Conservation (phyloP, 2,329 filamentous ascomycete genomes). For the Decorospora gaudefroyi region DNA sequence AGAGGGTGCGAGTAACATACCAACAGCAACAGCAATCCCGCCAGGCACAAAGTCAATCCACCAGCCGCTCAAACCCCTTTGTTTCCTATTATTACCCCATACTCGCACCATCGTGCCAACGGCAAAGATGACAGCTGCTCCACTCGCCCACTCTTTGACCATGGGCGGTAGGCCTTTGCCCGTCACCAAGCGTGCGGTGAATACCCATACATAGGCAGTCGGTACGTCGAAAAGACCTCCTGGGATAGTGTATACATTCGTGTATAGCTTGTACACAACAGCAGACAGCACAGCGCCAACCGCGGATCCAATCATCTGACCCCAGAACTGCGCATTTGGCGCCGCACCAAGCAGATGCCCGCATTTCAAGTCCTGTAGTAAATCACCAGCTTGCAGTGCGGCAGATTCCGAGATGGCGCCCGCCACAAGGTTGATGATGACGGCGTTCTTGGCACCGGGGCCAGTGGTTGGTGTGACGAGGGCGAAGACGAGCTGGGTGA, state of each 20-base stretch:
- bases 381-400: slow-evolving; percentile 90
- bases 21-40: slow-evolving; percentile 93
- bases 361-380: slow-evolving; percentile 97
- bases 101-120: slow-evolving; percentile 70
- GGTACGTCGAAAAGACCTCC: slow-evolving; percentile 91
- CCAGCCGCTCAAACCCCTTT: slow-evolving; percentile 44
- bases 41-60: slow-evolving; percentile 84
- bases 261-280: slow-evolving; percentile 86
- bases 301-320: slow-evolving; percentile 87
- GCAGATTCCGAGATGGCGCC: slow-evolving; percentile 85
- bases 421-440: slow-evolving; percentile 94
- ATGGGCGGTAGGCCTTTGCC: slow-evolving; percentile 84
- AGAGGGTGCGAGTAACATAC: slow-evolving; percentile 52
- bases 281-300: slow-evolving; percentile 86
- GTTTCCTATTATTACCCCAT: slow-evolving; percentile 40
- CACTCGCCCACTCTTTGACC: slow-evolving; percentile 78
- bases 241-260: slow-evolving; percentile 84
- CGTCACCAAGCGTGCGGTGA: slow-evolving; percentile 90
- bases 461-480: slow-evolving; percentile 74
- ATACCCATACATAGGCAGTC: slow-evolving; percentile 96
- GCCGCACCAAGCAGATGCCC: slow-evolving; percentile 90
- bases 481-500: slow-evolving; percentile 94
- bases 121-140: slow-evolving; percentile 75
- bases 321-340: slow-evolving; percentile 94
- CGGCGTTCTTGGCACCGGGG: slow-evolving; percentile 66